These are phyloP conservation scores for Stachybotrys elegans DNA, from an alignment of 2,329 filamentous ascomycete genomes.

Conservation along the genomic window DNA sequence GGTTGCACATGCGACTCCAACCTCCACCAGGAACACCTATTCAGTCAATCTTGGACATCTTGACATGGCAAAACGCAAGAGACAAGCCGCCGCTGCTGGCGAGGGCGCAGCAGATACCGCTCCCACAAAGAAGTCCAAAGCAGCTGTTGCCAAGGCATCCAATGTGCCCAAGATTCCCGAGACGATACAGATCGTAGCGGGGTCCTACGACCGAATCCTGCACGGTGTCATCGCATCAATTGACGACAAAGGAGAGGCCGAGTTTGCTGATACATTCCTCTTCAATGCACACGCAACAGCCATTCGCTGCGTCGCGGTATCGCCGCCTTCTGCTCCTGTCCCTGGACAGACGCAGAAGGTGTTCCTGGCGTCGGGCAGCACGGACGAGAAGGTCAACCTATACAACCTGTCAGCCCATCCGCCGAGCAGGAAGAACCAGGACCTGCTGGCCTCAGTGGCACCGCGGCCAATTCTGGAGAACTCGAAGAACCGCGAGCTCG, in stretches of 20 bases:
- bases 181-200: slow-evolving; percentile 84
- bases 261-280: slow-evolving; percentile 88
- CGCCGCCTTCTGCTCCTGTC: slow-evolving; percentile 61
- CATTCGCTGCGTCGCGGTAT: slow-evolving; percentile 83
- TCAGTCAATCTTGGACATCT: slow-evolving; percentile 7
- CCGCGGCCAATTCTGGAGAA: slow-evolving; percentile 77
- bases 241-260: slow-evolving; percentile 35
- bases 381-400: slow-evolving; percentile 91
- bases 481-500: slow-evolving; percentile 80
- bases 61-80: slow-evolving; percentile 47
- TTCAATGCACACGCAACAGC: slow-evolving; percentile 91
- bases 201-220: slow-evolving; percentile 89
- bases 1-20: slow-evolving; percentile 2
- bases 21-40: slow-evolving; percentile 7
- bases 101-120: slow-evolving; percentile 18
- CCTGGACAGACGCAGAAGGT: slow-evolving; percentile 70
- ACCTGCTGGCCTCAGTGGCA: slow-evolving; percentile 61
- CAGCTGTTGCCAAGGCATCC: slow-evolving; percentile 13
- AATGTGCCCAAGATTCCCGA: slow-evolving; percentile 25
- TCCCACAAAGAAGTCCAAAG: slow-evolving; percentile 26
- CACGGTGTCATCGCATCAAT: slow-evolving; percentile 84
- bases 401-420: slow-evolving; percentile 78
- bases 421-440: slow-evolving; percentile 49
- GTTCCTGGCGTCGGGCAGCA: slow-evolving; percentile 84
- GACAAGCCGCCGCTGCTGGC: slow-evolving; percentile 25